Evolutionary conservation across 2,329 filamentous ascomycete species (phyloP).

Genomic region (Ploettnerulaceae sp.): DNA sequence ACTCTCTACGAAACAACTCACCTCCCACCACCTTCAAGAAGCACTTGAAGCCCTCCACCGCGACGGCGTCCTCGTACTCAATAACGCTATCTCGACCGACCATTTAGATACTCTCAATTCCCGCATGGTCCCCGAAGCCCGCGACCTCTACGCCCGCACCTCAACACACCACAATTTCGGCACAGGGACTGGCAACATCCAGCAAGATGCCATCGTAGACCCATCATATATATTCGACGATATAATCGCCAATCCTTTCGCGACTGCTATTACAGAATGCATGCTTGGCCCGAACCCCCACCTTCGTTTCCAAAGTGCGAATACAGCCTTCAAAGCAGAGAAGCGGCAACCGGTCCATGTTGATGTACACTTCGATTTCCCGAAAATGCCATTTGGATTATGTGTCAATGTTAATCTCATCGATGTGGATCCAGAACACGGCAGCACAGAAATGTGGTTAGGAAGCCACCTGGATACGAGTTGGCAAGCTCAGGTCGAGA

Average conservation of each 20-base stretch:
- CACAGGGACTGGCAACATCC: slow-evolving; percentile 19
- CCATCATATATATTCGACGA: slow-evolving; percentile 28
- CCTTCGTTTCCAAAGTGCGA: slow-evolving; percentile 38
- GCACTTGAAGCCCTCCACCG: slow-evolving; percentile 86
- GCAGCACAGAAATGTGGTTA: slow-evolving; percentile 47
- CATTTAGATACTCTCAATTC: slow-evolving; percentile 49
- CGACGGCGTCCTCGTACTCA: slow-evolving; percentile 69
- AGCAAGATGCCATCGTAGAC: slow-evolving; percentile 25
- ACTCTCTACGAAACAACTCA: slow-evolving; percentile 13
- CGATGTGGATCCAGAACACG: slow-evolving; percentile 41
- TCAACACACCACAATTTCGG: slow-evolving; percentile 27
- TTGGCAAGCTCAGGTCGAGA: slow-evolving; percentile 24
- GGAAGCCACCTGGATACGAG: slow-evolving; percentile 40
- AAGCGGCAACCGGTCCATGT: slow-evolving; percentile 40
- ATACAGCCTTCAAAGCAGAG: slow-evolving; percentile 38
- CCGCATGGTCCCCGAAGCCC: slow-evolving; percentile 44
- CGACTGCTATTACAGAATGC: slow-evolving; percentile 34
- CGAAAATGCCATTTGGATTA: slow-evolving; percentile 43
- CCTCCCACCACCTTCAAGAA: slow-evolving; percentile 59
- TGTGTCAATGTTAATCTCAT: slow-evolving; percentile 45
- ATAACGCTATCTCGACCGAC: slow-evolving; percentile 41
- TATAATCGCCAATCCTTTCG: slow-evolving; percentile 36
- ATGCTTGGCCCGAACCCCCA: slow-evolving; percentile 37
- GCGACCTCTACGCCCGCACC: slow-evolving; percentile 10
- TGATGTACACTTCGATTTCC: slow-evolving; percentile 44